These are phyloP conservation scores for Saitoella complicata DNA, from an alignment of 805 yeast genomes.

Conservation along the genomic window DNA sequence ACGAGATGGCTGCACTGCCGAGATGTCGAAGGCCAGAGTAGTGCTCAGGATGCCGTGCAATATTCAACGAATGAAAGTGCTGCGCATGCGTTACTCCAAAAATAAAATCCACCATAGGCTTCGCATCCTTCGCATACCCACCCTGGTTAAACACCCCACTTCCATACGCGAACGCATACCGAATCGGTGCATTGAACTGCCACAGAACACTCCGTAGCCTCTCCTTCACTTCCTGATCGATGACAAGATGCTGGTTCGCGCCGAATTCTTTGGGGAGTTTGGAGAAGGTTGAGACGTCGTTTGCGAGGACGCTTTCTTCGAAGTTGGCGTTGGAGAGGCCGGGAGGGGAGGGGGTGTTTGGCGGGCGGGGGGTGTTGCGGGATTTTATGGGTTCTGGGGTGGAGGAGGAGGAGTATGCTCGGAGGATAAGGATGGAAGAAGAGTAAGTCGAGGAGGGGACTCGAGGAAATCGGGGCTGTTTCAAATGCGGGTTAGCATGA, in stretches of 20 bases:
- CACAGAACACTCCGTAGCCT: conserved; percentile 35
- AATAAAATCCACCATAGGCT: conserved; percentile 73
- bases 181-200: conserved; percentile 53
- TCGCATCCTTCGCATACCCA: conserved; percentile 13
- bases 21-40: conserved; percentile 52
- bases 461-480: too few species aligned
- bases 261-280: conserved; percentile 44
- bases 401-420: too few species aligned
- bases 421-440: too few species aligned
- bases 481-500: too few species aligned
- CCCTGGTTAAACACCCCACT: conserved; percentile 82
- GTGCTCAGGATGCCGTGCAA: conserved; percentile 52
- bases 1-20: conserved; percentile 42
- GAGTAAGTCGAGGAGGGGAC: too few species aligned
- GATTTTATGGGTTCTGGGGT: too few species aligned
- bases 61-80: conserved; percentile 63
- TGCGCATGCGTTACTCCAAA: conserved; percentile 61
- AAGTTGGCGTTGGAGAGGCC: too few species aligned
- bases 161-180: conserved; percentile 84
- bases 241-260: conserved; percentile 37
- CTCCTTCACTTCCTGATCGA: conserved; percentile 28
- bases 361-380: too few species aligned
- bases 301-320: background rate
- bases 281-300: conserved; percentile 15
- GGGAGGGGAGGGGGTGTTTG: too few species aligned